These are phyloP conservation scores for Sporisorium graminicola DNA, from an alignment of 1,284 basidiomycete genomes.

Conservation along the genomic window DNA sequence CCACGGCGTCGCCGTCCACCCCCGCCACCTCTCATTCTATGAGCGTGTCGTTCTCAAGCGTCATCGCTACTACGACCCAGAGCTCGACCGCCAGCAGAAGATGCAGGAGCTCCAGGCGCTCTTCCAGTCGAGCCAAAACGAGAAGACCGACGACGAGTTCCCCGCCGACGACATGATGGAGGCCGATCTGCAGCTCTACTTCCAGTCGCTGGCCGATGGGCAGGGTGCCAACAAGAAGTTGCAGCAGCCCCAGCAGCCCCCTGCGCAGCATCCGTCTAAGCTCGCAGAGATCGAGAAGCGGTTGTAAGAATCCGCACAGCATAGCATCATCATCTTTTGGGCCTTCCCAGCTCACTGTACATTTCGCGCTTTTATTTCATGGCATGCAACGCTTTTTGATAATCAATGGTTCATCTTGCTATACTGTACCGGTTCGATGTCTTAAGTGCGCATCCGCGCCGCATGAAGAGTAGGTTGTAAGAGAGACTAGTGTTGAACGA, in stretches of 20 bases:
- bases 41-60: slow-evolving; percentile 73
- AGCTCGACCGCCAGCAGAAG: slow-evolving; percentile 72
- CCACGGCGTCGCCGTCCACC: slow-evolving; percentile 74
- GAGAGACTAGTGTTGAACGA: no score
- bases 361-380: neutral
- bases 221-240: slow-evolving; percentile 47
- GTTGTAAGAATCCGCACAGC: slow-evolving; percentile 10
- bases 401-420: no score
- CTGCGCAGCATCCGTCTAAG: slow-evolving; percentile 49
- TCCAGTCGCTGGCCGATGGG: slow-evolving; percentile 55
- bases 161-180: slow-evolving; percentile 46
- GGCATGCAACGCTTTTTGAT: neutral
- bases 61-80: slow-evolving; percentile 73
- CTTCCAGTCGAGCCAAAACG: slow-evolving; percentile 63
- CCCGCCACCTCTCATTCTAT: slow-evolving; percentile 72
- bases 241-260: slow-evolving; percentile 2
- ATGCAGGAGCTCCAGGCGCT: slow-evolving; percentile 72
- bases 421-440: no score
- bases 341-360: neutral
- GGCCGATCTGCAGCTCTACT: slow-evolving; percentile 58
- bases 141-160: slow-evolving; percentile 36
- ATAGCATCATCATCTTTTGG: no score
- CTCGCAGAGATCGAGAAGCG: slow-evolving; percentile 60
- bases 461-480: no score
- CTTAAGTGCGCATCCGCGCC: no score